Evolutionary conservation across 2,329 filamentous ascomycete genomes (phyloP).

Genomic region (Periglandula ipomoeae): DNA sequence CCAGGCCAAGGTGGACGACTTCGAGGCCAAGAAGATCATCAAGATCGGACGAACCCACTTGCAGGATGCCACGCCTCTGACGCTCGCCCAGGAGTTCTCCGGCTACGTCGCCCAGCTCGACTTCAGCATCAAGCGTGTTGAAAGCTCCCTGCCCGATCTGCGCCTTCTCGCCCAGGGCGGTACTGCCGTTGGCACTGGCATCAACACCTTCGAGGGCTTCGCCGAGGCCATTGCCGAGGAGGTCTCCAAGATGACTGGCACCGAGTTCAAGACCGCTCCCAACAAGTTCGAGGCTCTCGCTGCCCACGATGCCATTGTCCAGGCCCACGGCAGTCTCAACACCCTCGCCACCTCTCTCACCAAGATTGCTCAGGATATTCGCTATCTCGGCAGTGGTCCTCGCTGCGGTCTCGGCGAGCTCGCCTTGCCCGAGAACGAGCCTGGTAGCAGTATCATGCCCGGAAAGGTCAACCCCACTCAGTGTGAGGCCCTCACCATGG

Average conservation of each 20-base stretch:
- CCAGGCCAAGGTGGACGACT: conserved; percentile 80
- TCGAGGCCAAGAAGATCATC: conserved; percentile 80
- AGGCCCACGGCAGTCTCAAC: conserved; percentile 89
- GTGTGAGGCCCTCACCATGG: conserved; percentile 95
- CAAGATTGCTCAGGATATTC: conserved; percentile 97
- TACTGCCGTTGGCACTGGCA: conserved; percentile 91
- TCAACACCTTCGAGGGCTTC: conserved; percentile 96
- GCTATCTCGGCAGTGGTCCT: conserved; percentile 91
- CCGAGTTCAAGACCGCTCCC: conserved; percentile 87
- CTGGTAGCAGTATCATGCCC: conserved; percentile 96
- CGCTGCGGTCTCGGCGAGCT: conserved; percentile 94
- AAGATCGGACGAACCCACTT: conserved; percentile 98
- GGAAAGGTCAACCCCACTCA: conserved; percentile 99
- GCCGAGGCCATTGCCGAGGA: conserved; percentile 87
- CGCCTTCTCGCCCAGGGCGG: conserved; percentile 87
- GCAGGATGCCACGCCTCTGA: conserved; percentile 93
- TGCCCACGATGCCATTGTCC: conserved; percentile 90
- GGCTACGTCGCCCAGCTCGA: conserved; percentile 95
- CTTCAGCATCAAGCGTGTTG: conserved; percentile 77
- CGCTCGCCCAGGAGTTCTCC: conserved; percentile 93
- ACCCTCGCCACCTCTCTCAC: conserved; percentile 84
- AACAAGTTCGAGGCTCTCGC: conserved; percentile 99
- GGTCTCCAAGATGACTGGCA: conserved; percentile 86
- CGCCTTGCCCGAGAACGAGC: conserved; percentile 92
- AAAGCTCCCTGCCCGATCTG: conserved; percentile 74